Base-by-base conservation (phyloP, 495 filamentous ascomycete genomes). In the Jackrogersella minutella region DNA sequence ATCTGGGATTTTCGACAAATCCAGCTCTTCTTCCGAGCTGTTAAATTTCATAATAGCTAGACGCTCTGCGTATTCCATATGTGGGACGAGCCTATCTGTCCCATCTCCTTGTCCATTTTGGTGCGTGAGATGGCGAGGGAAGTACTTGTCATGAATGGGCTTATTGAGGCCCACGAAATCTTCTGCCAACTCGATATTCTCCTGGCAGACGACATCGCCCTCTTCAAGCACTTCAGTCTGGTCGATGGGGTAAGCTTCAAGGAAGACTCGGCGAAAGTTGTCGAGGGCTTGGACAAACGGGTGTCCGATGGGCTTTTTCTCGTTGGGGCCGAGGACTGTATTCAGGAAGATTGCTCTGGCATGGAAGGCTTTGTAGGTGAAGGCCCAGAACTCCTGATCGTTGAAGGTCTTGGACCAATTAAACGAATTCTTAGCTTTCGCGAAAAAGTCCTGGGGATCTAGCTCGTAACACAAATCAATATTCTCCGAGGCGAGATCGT, bases 311-410 rank as follows among this genome's bases (percentile, higher is more conserved):
- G 34, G 50, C 1, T 1, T 1, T 0, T 50, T 4, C 16, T 31
- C 0, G 0, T n/a, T 7, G 1, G n/a, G 14, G 17, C 7, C 4
- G 2, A 41, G 11, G 2, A 16, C 17, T 1, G 36, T 55, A 16
- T 52, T n/a, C 5, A 72, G 46, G 13, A 60, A 72, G 9, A 70
- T 14, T 1, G 34, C 31, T 3, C 70, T 47, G 0, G 66, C 70
- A 19, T 73, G 67, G 17, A 72, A 64, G 2, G 63, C 57, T 9
- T 64, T 69, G 47, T 72, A 69, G 0, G 69, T 72, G 21, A 72
- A 69, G 0, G 69, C 69, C 61, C 65, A 72, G 53, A 69, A 70
- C 7, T 56, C 70, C 0, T 47, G 26, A 39, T 66, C 51, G 0
- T 7, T 43, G 22, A 70, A 19, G 6, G 19, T 34, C 8, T 2